These are phyloP conservation scores for Linanthus parryae DNA, from an alignment of 148 eudicot species.

Conservation along the genomic window DNA sequence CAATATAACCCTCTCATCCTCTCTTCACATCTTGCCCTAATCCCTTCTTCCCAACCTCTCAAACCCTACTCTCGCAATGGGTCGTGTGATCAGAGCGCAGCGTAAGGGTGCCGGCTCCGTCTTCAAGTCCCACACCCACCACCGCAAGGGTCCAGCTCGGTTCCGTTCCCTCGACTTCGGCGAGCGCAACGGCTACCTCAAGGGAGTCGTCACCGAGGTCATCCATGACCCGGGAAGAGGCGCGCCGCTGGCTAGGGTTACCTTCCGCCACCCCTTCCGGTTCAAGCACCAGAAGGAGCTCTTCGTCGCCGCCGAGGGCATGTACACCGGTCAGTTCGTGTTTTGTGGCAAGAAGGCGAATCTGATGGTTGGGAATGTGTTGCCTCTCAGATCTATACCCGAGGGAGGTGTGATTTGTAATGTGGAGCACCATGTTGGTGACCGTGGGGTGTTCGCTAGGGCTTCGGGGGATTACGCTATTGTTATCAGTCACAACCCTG, in stretches of 20 bases:
- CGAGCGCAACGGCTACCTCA: conserved; percentile 19
- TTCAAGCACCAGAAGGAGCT: conserved; percentile 23
- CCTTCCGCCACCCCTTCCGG: conserved; percentile 14
- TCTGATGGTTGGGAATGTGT: conserved; percentile 15
- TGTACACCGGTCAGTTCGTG: conserved; percentile 16
- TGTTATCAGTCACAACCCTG: conserved; percentile 20
- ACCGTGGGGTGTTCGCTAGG: conserved; percentile 20
- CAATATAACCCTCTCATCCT: too few species aligned
- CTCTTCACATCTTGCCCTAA: too few species aligned
- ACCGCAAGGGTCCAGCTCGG: conserved; percentile 17
- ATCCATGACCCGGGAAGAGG: conserved; percentile 18
- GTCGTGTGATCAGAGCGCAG: conserved; percentile 14
- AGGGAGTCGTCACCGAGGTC: conserved; percentile 17
- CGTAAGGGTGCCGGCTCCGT: conserved; percentile 18
- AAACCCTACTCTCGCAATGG: too few species aligned
- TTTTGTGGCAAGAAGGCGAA: conserved; percentile 15
- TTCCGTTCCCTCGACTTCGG: conserved; percentile 13
- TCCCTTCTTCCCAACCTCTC: too few species aligned
- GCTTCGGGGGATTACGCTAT: conserved; percentile 18
- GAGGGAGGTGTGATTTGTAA: conserved; percentile 20
- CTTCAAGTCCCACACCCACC: conserved; percentile 20
- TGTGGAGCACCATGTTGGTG: conserved; percentile 21
- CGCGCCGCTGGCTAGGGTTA: conserved; percentile 16
- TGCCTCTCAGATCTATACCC: conserved; percentile 12
- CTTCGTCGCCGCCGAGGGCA: conserved; percentile 18